Evolutionary conservation across 73 alveolate species (phyloP).

Genomic region (Paramecium bursaria): DNA sequence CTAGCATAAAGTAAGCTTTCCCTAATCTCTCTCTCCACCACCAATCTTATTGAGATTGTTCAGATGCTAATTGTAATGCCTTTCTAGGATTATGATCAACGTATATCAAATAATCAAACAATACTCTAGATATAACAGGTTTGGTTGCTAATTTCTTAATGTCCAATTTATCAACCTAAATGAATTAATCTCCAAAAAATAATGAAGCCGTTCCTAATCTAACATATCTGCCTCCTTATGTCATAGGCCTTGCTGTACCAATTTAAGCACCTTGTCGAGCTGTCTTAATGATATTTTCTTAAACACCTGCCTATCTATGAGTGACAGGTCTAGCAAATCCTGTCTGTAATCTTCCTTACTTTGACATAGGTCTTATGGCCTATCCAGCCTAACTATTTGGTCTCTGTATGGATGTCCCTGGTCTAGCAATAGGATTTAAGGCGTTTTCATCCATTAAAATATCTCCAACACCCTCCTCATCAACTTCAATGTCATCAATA

Average conservation of each 20-base stretch:
- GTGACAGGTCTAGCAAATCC: slow-evolving; percentile 99
- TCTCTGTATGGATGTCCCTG: slow-evolving; percentile 96
- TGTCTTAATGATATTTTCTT: slow-evolving; percentile 77
- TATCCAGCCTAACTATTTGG: slow-evolving; percentile 76
- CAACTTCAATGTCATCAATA: slow-evolving; percentile 95
- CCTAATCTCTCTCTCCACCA: slow-evolving; percentile 99
- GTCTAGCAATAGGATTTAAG: slow-evolving; percentile 94
- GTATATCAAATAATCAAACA: slow-evolving; percentile 96
- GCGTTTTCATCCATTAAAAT: slow-evolving; percentile 92
- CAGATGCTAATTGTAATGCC: slow-evolving; percentile 96
- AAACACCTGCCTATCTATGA: slow-evolving; percentile 76
- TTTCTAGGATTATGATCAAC: slow-evolving; percentile 95
- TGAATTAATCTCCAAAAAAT: slow-evolving; percentile 87
- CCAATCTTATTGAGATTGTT: slow-evolving; percentile 98
- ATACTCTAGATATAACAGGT: slow-evolving; percentile 95
- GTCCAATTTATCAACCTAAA: slow-evolving; percentile 92
- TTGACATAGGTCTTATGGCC: slow-evolving; percentile 97
- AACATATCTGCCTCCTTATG: slow-evolving; percentile 90
- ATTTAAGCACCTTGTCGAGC: slow-evolving; percentile 79
- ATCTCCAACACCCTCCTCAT: slow-evolving; percentile 91
- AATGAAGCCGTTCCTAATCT: slow-evolving; percentile 99
- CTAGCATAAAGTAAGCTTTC: slow-evolving; percentile 95
- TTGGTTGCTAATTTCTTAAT: slow-evolving; percentile 90
- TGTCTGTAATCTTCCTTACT: slow-evolving; percentile 98
- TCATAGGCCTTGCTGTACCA: slow-evolving; percentile 86